Evolutionary conservation across 345 rosid genomes (phyloP).

Genomic region (Citrus glauca): DNA sequence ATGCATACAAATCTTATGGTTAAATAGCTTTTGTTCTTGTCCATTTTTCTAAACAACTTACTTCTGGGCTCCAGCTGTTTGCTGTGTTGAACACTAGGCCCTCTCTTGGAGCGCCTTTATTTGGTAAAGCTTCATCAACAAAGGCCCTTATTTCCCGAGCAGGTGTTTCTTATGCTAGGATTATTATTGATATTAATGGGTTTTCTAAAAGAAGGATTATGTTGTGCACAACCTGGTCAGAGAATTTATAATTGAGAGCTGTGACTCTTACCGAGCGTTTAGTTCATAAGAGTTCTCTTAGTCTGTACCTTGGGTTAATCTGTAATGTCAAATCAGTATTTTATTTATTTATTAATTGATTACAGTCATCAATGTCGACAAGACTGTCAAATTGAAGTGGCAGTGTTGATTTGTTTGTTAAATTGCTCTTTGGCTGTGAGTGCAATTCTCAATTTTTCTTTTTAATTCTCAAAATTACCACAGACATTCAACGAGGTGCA

Average conservation of each 20-base stretch:
- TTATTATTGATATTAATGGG: not conserved
- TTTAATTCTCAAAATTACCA: slow-evolving; percentile 11
- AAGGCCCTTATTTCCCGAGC: not conserved
- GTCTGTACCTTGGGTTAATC: not conserved
- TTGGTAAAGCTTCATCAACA: not conserved
- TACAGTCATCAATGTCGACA: not conserved
- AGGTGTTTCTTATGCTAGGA: not conserved
- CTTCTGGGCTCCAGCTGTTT: not conserved
- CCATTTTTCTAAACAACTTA: too few species aligned
- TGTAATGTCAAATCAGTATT: not conserved
- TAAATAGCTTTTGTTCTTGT: too few species aligned
- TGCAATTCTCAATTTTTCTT: not conserved
- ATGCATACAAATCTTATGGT: not conserved
- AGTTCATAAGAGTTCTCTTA: not conserved
- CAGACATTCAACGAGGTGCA: slow-evolving; percentile 91
- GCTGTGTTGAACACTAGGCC: not conserved
- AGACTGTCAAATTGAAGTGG: not conserved
- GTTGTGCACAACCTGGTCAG: not conserved
- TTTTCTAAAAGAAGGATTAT: not conserved
- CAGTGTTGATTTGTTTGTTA: not conserved
- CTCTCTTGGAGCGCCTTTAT: not conserved
- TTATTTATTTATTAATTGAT: not conserved
- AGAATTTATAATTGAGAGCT: not conserved
- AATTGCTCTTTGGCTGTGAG: not conserved
- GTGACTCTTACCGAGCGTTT: not conserved